A percentile compares a stretch with the other conserved stretches of the same genome.
These are phyloP conservation scores for Litchi chinensis DNA, from an alignment of 345 rosid genomes.

Conservation along the genomic window DNA sequence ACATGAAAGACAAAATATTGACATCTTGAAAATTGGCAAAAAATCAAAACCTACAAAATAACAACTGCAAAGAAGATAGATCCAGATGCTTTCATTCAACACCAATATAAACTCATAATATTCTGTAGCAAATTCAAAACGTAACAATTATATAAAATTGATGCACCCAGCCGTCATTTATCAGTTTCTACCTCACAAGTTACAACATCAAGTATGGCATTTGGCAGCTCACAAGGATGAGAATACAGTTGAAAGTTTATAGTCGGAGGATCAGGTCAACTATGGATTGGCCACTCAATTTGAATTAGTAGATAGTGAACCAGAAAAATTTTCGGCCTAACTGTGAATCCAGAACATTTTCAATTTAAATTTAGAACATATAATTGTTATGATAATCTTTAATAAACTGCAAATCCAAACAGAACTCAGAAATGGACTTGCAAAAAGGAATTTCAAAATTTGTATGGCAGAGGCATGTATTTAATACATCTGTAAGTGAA, in stretches of 20 bases:
- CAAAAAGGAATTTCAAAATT: not conserved
- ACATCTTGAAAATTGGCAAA: constrained; percentile 6
- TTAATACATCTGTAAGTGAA: too few relatives aligned
- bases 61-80: constrained; percentile 3
- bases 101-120: not conserved
- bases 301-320: not conserved
- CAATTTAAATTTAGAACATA: not conserved
- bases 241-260: not conserved
- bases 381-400: not conserved
- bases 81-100: not conserved
- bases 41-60: not conserved
- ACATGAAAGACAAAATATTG: constrained; percentile 22
- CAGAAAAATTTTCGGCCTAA: not conserved
- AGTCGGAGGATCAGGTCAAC: not conserved
- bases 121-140: constrained; percentile 12
- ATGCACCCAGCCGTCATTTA: not conserved
- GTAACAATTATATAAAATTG: constrained; percentile 2
- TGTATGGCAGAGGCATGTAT: too few relatives aligned
- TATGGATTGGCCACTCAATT: not conserved
- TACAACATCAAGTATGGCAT: not conserved
- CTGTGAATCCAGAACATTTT: not conserved
- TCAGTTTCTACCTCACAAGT: not conserved
- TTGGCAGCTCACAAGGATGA: not conserved
- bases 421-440: not conserved
- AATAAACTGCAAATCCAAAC: not conserved